Evolutionary conservation across 345 rosid species (phyloP), one percentile per base, ranked within the genome.

Genomic region (Iberis pinnata): DNA sequence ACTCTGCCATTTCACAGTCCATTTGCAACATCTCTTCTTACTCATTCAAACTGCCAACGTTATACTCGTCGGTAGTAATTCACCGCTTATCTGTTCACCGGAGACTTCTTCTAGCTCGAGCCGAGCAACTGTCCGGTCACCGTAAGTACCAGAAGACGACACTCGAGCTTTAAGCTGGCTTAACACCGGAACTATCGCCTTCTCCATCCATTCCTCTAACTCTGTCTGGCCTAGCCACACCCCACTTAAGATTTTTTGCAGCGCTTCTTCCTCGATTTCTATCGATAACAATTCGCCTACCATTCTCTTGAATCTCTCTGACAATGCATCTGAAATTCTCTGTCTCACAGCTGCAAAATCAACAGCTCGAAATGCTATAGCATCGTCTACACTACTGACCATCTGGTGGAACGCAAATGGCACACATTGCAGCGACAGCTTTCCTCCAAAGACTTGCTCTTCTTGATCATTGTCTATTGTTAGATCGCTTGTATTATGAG

Each of bases 401-500:
- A 93, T 61, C 46, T 93, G 92, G 6, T 54, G 71, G 31, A 67
- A 67, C 12, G 71, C 56, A 47, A 52, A 67, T 0, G 71, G 71
- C 10, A 67, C 71, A 20, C 65, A 67, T 22, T 67, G 65, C 2
- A 59, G 37, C 0, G 71, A 67, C 29, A 67, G 9, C 31, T 67
- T 67, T 2, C 65, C 65, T 7, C 65, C 38, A 38, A 59, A 67
- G 0, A 60, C 65, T 39, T 52, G 60, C n/a, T 59, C 71, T 19
- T 59, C 71, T 67, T 46, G 81, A 35, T 86, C 99, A 10, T 80
- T 80, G 39, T 92, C 94, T 10, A 77, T 62, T 2, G 99, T 93
- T 20, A 93, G 74, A 71, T 85, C 97, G 14, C 99, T 92, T 3
- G 97, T 88, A 46, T 85, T 85, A 46, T 56, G 80, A 2, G 95